These are phyloP conservation scores for Phytopythium boreale DNA, from an alignment of 352 stramenopile species.

Conservation along the genomic window DNA sequence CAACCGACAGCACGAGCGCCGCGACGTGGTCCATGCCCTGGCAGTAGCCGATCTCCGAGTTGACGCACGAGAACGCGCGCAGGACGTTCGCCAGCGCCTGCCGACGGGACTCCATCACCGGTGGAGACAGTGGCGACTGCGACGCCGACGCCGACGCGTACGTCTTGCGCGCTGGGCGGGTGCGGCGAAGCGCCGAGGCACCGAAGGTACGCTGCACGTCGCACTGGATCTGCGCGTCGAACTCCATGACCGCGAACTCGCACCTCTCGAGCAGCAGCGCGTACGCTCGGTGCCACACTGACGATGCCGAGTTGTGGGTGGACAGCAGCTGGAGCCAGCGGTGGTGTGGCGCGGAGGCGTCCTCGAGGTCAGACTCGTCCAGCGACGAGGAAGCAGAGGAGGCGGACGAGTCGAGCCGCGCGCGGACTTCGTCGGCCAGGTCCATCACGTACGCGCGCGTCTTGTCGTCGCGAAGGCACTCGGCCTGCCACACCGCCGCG, in stretches of 20 bases:
- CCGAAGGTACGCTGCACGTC: slow-evolving; percentile 75
- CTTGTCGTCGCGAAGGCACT: slow-evolving; percentile 47
- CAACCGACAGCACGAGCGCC: slow-evolving; percentile 56
- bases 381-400: slow-evolving; percentile 46
- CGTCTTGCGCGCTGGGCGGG: slow-evolving; percentile 12
- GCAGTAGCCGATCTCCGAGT: slow-evolving; percentile 71
- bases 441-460: slow-evolving; percentile 48
- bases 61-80: slow-evolving; percentile 58
- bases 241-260: slow-evolving; percentile 18
- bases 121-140: slow-evolving; percentile 9
- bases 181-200: slow-evolving; percentile 42
- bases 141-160: slow-evolving; percentile 10
- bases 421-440: slow-evolving; percentile 47
- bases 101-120: slow-evolving; percentile 26
- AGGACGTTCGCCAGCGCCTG: slow-evolving; percentile 55
- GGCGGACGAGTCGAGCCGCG: slow-evolving; percentile 33
- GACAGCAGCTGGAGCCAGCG: slow-evolving; percentile 16
- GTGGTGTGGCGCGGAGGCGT: neutral
- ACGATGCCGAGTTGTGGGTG: neutral
- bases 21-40: slow-evolving; percentile 76
- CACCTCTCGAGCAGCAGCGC: slow-evolving; percentile 48
- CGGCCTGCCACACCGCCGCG: slow-evolving; percentile 36
- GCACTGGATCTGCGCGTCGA: slow-evolving; percentile 64
- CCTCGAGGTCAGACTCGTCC: slow-evolving; percentile 35
- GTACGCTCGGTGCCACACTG: slow-evolving; percentile 33